These are phyloP conservation scores for Trichocladium uniseriatum DNA, from an alignment of 495 filamentous ascomycete genomes.

Conservation along the genomic window DNA sequence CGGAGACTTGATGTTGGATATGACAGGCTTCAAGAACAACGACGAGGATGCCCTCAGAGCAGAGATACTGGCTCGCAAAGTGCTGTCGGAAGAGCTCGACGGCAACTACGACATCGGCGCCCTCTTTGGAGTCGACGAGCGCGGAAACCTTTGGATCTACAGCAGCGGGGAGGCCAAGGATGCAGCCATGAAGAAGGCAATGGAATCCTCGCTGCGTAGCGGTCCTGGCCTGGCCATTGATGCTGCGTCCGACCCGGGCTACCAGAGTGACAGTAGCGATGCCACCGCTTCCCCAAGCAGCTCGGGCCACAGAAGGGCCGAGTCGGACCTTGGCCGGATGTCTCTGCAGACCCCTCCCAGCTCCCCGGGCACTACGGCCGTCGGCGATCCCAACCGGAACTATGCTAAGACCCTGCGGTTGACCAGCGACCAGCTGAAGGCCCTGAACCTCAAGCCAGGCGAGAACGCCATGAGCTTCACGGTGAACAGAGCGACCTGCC, in stretches of 20 bases:
- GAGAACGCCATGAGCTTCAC: conserved; percentile 91
- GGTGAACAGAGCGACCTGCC: conserved; percentile 87
- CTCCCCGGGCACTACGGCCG: conserved; percentile 53
- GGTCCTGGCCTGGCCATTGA: conserved; percentile 50
- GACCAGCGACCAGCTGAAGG: conserved; percentile 91
- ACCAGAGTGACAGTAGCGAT: conserved; percentile 66
- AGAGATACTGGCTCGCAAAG: conserved; percentile 87
- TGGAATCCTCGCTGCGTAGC: conserved; percentile 37
- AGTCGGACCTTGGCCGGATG: conserved; percentile 60
- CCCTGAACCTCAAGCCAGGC: conserved; percentile 70
- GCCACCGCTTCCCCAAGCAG: conserved; percentile 29
- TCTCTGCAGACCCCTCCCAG: conserved; percentile 66
- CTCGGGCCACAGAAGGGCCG: conserved; percentile 41
- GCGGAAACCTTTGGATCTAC: conserved; percentile 98
- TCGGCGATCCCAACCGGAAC: conserved; percentile 63
- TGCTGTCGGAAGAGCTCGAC: conserved; percentile 88
- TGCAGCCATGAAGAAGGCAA: conserved; percentile 43
- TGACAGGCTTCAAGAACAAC: conserved; percentile 90
- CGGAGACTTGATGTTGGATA: conserved; percentile 97
- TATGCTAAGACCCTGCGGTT: conserved; percentile 97
- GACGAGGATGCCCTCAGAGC: conserved; percentile 86
- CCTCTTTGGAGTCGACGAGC: conserved; percentile 87
- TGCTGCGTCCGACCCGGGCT: conserved; percentile 83
- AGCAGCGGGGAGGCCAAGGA: conserved; percentile 95
- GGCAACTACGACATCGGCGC: conserved; percentile 94